These are phyloP conservation scores for Leishmania gerbilli DNA, from an alignment of 208 protist species.

Conservation along the genomic window DNA sequence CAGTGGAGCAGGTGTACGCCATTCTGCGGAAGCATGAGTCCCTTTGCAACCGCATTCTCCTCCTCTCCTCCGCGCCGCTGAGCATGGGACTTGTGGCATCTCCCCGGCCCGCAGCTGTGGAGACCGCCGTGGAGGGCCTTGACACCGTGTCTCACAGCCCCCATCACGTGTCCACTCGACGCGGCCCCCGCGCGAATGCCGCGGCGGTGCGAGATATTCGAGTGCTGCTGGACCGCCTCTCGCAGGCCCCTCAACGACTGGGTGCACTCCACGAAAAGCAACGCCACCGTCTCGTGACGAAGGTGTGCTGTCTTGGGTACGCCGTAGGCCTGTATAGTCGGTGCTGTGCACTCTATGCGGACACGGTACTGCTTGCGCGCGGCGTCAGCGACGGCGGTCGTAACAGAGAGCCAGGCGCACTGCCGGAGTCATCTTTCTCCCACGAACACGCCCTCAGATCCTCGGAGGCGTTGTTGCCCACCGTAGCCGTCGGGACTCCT, in stretches of 20 bases:
- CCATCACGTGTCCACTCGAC: slow-evolving; percentile 2
- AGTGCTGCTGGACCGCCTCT: slow-evolving; percentile 16
- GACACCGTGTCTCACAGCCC: neutral
- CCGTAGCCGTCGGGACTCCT: neutral
- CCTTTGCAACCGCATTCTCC: slow-evolving; percentile 12
- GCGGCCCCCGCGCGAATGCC: neutral
- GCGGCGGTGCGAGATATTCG: slow-evolving; percentile 13
- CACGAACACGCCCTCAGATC: neutral
- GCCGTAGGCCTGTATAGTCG: slow-evolving; percentile 27
- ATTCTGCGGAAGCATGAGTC: slow-evolving; percentile 9
- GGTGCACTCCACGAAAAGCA: slow-evolving; percentile 13
- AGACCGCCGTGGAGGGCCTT: neutral
- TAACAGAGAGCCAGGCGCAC: neutral
- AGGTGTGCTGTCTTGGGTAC: slow-evolving; percentile 30
- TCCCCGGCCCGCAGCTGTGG: neutral
- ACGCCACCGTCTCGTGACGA: slow-evolving; percentile 22
- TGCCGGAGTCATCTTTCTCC: neutral
- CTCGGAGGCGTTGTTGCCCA: neutral
- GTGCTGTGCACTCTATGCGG: slow-evolving; percentile 26
- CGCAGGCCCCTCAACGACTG: slow-evolving; percentile 21
- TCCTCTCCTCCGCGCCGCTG: slow-evolving; percentile 13
- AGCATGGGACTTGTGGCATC: neutral
- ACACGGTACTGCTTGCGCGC: slow-evolving; percentile 11
- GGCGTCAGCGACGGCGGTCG: neutral
- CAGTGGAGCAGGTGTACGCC: slow-evolving; percentile 21